Evolutionary conservation across 257 asterid genomes (phyloP).

Genomic region (Solanum dulcamara): DNA sequence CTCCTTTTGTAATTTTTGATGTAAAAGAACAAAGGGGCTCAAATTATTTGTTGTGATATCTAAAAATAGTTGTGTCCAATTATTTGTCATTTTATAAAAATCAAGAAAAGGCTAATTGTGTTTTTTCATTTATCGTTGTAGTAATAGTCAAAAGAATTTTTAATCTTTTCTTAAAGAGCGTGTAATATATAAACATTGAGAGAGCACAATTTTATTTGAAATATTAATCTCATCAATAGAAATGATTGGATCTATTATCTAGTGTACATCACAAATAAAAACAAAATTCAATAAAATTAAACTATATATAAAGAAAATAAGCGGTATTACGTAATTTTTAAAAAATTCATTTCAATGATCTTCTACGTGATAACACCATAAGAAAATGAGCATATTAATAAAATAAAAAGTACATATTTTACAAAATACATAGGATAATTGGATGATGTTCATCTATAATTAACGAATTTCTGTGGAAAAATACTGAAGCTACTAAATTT

Average conservation of each 20-base stretch:
- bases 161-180: neutral
- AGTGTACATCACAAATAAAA: neutral
- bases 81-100: neutral
- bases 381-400: too few relatives aligned
- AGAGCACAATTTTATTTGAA: neutral
- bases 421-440: too few relatives aligned
- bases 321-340: too few relatives aligned
- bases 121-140: too few relatives aligned
- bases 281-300: neutral
- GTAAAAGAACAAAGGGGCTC: neutral
- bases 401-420: too few relatives aligned
- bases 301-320: too few relatives aligned
- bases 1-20: neutral
- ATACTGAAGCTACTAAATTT: too few relatives aligned
- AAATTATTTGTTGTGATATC: neutral
- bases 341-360: too few relatives aligned
- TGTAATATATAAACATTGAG: neutral
- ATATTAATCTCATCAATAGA: too few relatives aligned
- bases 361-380: too few relatives aligned
- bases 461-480: too few relatives aligned
- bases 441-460: too few relatives aligned
- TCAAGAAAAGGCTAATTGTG: neutral
- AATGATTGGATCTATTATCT: neutral
- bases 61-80: neutral
- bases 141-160: neutral